Base-by-base conservation (phyloP, 176 grass and related monocot genomes). In the Eragrostis curvula region DNA sequence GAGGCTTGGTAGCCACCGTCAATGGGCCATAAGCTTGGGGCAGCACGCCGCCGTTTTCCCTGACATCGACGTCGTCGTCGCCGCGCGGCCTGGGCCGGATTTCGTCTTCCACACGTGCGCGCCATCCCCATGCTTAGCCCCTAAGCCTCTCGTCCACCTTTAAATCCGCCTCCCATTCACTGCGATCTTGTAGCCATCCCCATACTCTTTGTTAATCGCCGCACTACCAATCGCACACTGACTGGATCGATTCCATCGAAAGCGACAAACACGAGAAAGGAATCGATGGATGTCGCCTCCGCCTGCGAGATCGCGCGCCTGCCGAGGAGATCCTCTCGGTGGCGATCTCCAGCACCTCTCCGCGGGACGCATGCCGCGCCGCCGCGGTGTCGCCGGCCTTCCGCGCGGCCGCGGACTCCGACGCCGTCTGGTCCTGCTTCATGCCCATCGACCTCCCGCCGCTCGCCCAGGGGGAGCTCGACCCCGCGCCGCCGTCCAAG, bases 351-450 rank as follows among this genome's bases (percentile, higher is more conserved):
- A 74, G 48, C 48, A 88, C 94, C 9, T 2, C 77, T 12, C 87
- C 91, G 20, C 87, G 73, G 5, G 91, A 97, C 23, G 89, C 89
- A 16, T 88, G 75, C 80, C 84, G 87, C 8, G 68, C 68, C 8
- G 66, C 88, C 5, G 83, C 83, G 3, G 88, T 83, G 28, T 97
- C 83, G 8, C 52, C 63, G 18, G 63, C 69, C 71, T 93, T 97
- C 86, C 86, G 63, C 46, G n/a, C 73, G 32, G 86, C 91, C 1
- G 84, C 91, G 5, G 87, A 73, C 29, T 91, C 94, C n/a, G 91
- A 97, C 75, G 39, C 42, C 79, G 89, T 88, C 66, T 97, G 91
- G 94, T 16, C 74, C 58, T 8, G 71, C 40, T 92, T 97, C 84
- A 71, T 97, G 27, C 91, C 94, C 7, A 20, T 6, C 29, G 79